These are phyloP conservation scores for Diutina mesorugosa DNA, from an alignment of 1,139 yeast species.

Conservation along the genomic window DNA sequence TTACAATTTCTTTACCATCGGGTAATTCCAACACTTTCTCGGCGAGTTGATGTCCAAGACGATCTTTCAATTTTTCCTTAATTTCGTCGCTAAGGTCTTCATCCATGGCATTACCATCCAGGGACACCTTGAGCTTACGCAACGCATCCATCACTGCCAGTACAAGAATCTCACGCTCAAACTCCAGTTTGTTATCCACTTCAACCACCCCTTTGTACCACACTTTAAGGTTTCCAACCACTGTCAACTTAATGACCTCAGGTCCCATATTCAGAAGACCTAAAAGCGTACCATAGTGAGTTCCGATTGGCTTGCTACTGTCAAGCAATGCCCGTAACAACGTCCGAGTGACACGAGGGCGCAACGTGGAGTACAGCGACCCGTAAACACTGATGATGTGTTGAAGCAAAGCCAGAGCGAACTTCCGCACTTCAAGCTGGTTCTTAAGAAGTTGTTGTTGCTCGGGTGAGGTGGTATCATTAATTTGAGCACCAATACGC, in stretches of 20 bases:
- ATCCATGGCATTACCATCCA: conserved; percentile 19
- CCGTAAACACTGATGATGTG: conserved; percentile 73
- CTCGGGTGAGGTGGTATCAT: conserved; percentile 13
- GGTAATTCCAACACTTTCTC: conserved; percentile 33
- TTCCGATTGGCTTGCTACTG: conserved; percentile 62
- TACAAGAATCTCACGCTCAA: conserved; percentile 33
- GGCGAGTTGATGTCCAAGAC: conserved; percentile 53
- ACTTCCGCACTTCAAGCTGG: conserved; percentile 62
- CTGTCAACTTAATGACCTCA: conserved; percentile 76
- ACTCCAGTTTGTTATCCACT: conserved; percentile 21
- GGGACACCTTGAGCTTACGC: conserved; percentile 25
- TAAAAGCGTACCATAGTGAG: conserved; percentile 83
- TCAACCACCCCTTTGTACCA: conserved; percentile 56
- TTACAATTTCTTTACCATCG: conserved; percentile 43
- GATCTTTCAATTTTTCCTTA: conserved; percentile 32
- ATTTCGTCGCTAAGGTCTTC: conserved; percentile 27
- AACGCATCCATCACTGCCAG: conserved; percentile 45
- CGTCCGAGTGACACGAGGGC: conserved; percentile 91
- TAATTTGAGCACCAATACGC: conserved; percentile 55
- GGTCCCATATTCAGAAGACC: conserved; percentile 79
- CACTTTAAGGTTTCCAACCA: conserved; percentile 71
- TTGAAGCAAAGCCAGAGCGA: conserved; percentile 74
- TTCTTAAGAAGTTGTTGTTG: conserved; percentile 23
- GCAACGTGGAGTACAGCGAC: conserved; percentile 75
- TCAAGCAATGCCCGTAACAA: conserved; percentile 83